Conservation (phyloP, 768 basidiomycete genomes). For the Phylloporus sp. region DNA sequence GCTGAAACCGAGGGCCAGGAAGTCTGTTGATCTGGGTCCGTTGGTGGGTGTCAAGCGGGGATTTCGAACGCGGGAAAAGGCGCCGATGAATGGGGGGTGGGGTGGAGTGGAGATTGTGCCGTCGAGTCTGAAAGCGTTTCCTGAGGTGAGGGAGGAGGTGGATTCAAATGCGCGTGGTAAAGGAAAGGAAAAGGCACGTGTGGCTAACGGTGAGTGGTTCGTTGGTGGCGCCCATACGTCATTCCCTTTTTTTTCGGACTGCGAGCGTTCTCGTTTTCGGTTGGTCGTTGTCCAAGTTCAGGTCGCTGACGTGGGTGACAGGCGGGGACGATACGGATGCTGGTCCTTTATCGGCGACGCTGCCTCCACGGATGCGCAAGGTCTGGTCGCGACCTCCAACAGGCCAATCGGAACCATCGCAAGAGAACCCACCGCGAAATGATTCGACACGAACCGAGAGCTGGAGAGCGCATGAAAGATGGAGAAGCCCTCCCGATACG, state of each 20-base stretch:
- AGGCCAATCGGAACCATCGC: slow-evolving; percentile 1
- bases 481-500: slow-evolving; percentile 17
- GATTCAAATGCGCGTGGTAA: slow-evolving; percentile 6
- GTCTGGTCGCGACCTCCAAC: slow-evolving; percentile 28
- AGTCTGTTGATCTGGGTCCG: slow-evolving; percentile 51
- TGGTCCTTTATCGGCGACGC: slow-evolving; percentile 16
- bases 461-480: slow-evolving; percentile 17
- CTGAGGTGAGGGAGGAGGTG: slow-evolving; percentile 11
- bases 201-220: slow-evolving; percentile 20
- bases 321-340: slow-evolving; percentile 14
- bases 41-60: slow-evolving; percentile 56
- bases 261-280: not conserved
- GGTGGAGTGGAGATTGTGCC: slow-evolving; percentile 56
- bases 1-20: not conserved
- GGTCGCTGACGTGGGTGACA: not conserved
- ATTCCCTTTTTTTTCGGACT: not conserved
- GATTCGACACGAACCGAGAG: not conserved
- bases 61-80: slow-evolving; percentile 55
- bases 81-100: slow-evolving; percentile 56
- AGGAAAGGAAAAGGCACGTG: slow-evolving; percentile 17
- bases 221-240: not conserved
- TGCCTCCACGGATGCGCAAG: slow-evolving; percentile 67
- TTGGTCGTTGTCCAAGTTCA: not conserved
- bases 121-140: slow-evolving; percentile 19
- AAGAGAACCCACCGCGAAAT: not conserved